Percentiles rank a stretch among this genome's conserved stretches.
Conservation (phyloP, 2,329 filamentous ascomycete species). For the Phaeosphaeria sp. region DNA sequence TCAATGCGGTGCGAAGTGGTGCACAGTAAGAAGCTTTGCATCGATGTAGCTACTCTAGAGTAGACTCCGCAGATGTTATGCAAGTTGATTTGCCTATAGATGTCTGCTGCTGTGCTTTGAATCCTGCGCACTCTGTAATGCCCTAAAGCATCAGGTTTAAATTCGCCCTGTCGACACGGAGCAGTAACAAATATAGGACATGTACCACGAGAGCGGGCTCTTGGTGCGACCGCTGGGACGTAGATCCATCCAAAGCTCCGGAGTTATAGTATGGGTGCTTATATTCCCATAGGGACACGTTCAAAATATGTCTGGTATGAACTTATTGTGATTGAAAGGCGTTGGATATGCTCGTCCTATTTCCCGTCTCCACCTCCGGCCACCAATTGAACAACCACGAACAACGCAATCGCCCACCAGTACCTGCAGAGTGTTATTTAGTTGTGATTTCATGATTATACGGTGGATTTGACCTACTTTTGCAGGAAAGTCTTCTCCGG, state of each 20-base stretch:
- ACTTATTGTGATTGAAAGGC: not conserved
- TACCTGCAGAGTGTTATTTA: slow-evolving; percentile 50
- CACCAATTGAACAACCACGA: slow-evolving; percentile 55
- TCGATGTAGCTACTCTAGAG: not conserved
- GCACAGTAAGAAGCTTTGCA: not conserved
- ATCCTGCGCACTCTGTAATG: too few species aligned
- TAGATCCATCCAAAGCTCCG: too few species aligned
- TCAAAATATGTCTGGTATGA: too few species aligned
- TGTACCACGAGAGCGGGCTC: too few species aligned
- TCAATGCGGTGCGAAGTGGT: not conserved
- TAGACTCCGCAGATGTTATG: not conserved
- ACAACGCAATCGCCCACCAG: slow-evolving; percentile 58
- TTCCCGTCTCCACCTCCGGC: slow-evolving; percentile 48
- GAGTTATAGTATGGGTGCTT: too few species aligned
- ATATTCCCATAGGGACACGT: too few species aligned
- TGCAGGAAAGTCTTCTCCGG: slow-evolving; percentile 59
- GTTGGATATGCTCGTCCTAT: not conserved
- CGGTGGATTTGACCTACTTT: slow-evolving; percentile 51
- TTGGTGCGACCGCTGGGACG: too few species aligned
- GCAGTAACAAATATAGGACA: too few species aligned
- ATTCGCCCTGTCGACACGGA: too few species aligned
- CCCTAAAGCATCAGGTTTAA: too few species aligned
- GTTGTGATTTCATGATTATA: slow-evolving; percentile 15
- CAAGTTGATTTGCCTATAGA: not conserved
- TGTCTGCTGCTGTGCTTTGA: not conserved